Percentiles rank a stretch among this genome's conserved stretches.
Conservation (phyloP, 352 stramenopile species). For the Phytopythium litorale region DNA sequence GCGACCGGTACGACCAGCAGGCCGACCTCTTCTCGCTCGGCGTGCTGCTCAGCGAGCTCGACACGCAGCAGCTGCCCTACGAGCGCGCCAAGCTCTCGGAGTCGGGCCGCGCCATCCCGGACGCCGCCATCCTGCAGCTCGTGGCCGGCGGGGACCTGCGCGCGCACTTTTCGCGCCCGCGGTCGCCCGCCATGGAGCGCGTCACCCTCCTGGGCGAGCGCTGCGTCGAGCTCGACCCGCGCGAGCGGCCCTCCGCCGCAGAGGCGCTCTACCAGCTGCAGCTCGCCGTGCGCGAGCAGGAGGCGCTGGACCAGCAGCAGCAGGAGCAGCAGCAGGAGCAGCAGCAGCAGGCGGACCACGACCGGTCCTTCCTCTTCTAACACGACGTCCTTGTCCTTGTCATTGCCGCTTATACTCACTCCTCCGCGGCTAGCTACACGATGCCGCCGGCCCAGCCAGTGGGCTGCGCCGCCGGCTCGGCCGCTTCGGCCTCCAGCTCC, state of each 20-base stretch:
- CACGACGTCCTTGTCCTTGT: no score
- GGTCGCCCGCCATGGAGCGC: background rate
- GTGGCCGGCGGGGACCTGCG: conserved; percentile 21
- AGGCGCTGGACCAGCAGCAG: no score
- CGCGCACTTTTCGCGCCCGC: conserved; percentile 17
- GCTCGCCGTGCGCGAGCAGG: no score
- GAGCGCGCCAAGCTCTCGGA: conserved; percentile 24
- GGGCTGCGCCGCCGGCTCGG: no score
- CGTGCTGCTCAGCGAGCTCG: conserved; percentile 26
- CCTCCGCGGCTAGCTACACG: background rate
- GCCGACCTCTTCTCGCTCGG: conserved; percentile 30
- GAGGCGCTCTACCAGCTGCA: conserved; percentile 18
- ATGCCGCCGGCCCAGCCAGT: background rate
- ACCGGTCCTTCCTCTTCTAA: no score
- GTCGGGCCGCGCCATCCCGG: conserved; percentile 21
- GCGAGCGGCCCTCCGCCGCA: background rate
- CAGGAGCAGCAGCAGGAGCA: no score
- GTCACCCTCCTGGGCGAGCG: background rate
- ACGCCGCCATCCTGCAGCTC: conserved; percentile 29
- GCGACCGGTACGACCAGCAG: conserved; percentile 29
- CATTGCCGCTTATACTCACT: no score
- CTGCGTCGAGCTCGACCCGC: conserved; percentile 2
- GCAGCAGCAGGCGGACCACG: no score
- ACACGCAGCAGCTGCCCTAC: conserved; percentile 28
- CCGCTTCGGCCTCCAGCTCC: background rate